Percentiles rank a stretch among this genome's conserved stretches.
Evolutionary conservation across 2,329 filamentous ascomycete genomes (phyloP).

Genomic region (Alternaria arbusti): DNA sequence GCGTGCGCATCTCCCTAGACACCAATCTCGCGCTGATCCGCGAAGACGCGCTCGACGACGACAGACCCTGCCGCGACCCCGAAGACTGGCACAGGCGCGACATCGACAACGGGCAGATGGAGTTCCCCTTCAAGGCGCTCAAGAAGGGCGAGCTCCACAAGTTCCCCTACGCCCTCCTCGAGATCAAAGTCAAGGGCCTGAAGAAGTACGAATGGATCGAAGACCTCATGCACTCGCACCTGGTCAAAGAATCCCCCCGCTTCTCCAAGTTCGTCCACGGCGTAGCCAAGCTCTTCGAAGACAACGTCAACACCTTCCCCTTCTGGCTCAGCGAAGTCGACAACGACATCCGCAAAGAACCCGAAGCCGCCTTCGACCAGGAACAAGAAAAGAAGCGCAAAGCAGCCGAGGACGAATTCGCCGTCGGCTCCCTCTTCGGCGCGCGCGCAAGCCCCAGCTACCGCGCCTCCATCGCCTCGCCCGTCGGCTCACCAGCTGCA

Average conservation of each 20-base stretch:
- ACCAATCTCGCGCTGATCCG: conserved; percentile 88
- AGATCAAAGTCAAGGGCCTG: conserved; percentile 80
- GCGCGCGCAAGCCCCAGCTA: conserved; percentile 52
- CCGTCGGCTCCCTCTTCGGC: conserved; percentile 86
- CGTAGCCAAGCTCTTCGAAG: conserved; percentile 86
- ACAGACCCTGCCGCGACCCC: conserved; percentile 87
- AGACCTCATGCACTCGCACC: conserved; percentile 89
- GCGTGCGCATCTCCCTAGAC: conserved; percentile 90
- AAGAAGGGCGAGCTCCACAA: conserved; percentile 89
- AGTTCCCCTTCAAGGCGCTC: conserved; percentile 85
- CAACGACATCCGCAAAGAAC: conserved; percentile 91
- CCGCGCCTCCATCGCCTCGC: conserved; percentile 66
- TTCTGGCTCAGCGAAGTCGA: conserved; percentile 96
- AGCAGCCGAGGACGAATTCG: conserved; percentile 83
- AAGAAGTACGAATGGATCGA: conserved; percentile 85
- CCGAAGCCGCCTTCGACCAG: conserved; percentile 86
- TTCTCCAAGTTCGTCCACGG: conserved; percentile 99
- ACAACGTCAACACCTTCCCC: conserved; percentile 93
- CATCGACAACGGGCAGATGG: conserved; percentile 81
- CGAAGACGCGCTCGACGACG: conserved; percentile 74
- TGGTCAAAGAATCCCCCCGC: conserved; percentile 85
- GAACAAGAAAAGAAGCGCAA: conserved; percentile 85
- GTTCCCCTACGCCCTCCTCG: conserved; percentile 89
- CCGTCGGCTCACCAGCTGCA: conserved; percentile 65
- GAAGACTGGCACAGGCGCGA: conserved; percentile 90